A percentile compares a stretch with the other conserved stretches of the same genome.
Conservation (phyloP, 495 filamentous ascomycete species). For the Xylaria venustula region DNA sequence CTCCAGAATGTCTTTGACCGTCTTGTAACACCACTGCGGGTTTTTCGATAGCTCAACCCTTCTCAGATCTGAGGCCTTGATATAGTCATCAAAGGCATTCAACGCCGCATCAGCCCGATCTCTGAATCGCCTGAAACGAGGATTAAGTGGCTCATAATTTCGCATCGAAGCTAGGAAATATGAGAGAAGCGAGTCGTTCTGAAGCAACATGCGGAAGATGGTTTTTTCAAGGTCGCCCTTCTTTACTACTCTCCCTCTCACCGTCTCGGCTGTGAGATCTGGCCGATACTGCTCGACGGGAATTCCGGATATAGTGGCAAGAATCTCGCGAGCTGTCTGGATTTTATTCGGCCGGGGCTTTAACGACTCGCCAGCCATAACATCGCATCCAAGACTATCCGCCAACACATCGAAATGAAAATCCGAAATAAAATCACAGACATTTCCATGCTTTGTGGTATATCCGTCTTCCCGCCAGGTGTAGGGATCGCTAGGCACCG, state of each 20-base stretch:
- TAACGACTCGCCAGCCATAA: conserved; percentile 29
- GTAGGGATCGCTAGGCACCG: conserved; percentile 34
- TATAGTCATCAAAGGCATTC: conserved; percentile 34
- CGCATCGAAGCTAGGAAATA: conserved; percentile 38
- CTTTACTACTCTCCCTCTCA: conserved; percentile 23
- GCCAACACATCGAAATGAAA: conserved; percentile 46
- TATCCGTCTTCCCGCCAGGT: conserved; percentile 36
- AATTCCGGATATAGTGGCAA: conserved; percentile 35
- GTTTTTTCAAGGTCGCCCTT: conserved; percentile 46
- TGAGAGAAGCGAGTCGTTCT: conserved; percentile 43
- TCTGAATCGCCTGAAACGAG: conserved; percentile 39
- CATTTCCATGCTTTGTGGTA: conserved; percentile 40
- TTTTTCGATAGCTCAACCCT: conserved; percentile 12
- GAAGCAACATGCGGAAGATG: conserved; percentile 46
- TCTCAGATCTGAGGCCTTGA: conserved; percentile 19
- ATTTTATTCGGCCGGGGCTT: conserved; percentile 33
- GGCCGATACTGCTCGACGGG: conserved; percentile 37
- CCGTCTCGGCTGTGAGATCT: conserved; percentile 34
- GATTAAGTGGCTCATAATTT: conserved; percentile 35
- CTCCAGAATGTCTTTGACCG: conserved; percentile 33
- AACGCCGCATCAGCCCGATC: conserved; percentile 40
- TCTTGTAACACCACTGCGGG: conserved; percentile 38
- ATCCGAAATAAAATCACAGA: conserved; percentile 39
- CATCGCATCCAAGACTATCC: conserved; percentile 43
- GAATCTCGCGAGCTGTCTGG: conserved; percentile 42